Evolutionary conservation across 2,329 filamentous ascomycete genomes (phyloP), one percentile per base, ranked within the genome.

Genomic region (Echinosphaeria canescens): DNA sequence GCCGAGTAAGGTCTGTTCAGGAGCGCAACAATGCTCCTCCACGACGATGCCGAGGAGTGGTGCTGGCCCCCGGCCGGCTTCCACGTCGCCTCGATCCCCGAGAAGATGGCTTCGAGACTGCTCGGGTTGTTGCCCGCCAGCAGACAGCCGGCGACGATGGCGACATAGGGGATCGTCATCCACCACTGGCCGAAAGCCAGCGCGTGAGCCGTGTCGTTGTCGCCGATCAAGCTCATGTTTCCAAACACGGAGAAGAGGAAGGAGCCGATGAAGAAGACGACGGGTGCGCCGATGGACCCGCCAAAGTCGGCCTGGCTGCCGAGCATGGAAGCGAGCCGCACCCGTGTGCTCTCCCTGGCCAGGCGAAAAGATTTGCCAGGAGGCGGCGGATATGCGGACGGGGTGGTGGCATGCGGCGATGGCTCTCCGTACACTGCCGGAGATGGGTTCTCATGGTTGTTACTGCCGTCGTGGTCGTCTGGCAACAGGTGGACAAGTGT

Each of bases 121-220:
- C 23, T 29, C 2, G 42, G 42, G 24, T 44, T 45, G 27, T 44
- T 43, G 28, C 34, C 33, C 14, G 42, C 42, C 1, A 44, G 35
- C 6, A 45, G 34, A 29, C 36, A 38, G n/a, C 40, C 40, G 13
- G 32, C 35, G n/a, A 44, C 31, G 15, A 42, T 43, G 13, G 42
- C 36, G 10, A 42, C 35, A 27, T 43, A 38, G 10, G 40, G 36
- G 13, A 43, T 40, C 14, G 39, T 38, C 37, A 42, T 42, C 37
- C 39, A 43, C 33, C 36, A 36, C 9, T 42, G 36, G 2, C 42
- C 42, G 30, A 43, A 46, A 5, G 37, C 39, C 3, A 44, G 24
- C 1, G 36, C 31, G n/a, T 34, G 32, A n/a, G 40, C 36, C 2
- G 38, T 35, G 23, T 43, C 37, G n/a, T 40, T 30, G 24, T 41